phyloP scores from a whole-genome alignment of 129 eudicot species.

The Oenanthe sinensis region DNA sequence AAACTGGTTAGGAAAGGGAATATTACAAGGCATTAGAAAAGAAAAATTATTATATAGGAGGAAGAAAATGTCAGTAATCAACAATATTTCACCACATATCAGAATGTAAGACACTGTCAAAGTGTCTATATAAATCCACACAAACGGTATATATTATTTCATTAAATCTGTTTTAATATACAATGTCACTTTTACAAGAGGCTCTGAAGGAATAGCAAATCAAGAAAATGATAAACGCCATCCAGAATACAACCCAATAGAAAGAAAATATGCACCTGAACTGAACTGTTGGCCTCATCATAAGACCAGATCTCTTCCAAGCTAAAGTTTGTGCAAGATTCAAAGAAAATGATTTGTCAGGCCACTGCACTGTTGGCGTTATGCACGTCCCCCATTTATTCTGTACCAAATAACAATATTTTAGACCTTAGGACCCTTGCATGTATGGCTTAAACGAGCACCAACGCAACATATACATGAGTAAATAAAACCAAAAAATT shows the following conservation, averaged over 20 bases:
- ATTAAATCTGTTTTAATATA: not conserved
- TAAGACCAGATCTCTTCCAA: slow-evolving; percentile 93
- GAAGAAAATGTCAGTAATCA: not conserved
- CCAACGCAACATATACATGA: not conserved
- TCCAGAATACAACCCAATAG: not conserved
- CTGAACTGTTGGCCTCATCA: slow-evolving; percentile 82
- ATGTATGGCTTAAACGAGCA: not conserved
- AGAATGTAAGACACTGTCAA: not conserved
- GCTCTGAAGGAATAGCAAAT: not conserved
- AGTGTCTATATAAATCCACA: not conserved
- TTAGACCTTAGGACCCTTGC: not conserved
- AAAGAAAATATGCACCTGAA: slow-evolving; percentile 39
- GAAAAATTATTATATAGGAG: not conserved
- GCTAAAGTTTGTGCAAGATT: slow-evolving; percentile 83
- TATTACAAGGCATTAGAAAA: not conserved
- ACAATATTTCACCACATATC: not conserved
- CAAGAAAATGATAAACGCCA: not conserved
- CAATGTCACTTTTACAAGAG: not conserved
- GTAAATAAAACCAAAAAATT: not conserved
- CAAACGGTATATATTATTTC: not conserved
- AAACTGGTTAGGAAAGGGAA: slow-evolving; percentile 28
- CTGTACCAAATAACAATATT: slow-evolving; percentile 27
- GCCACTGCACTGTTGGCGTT: slow-evolving; percentile 85
- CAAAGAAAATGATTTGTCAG: slow-evolving; percentile 72
- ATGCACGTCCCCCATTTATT: slow-evolving; percentile 85